Base-by-base conservation (phyloP, 768 basidiomycete genomes). In the Megacollybia marginata region DNA sequence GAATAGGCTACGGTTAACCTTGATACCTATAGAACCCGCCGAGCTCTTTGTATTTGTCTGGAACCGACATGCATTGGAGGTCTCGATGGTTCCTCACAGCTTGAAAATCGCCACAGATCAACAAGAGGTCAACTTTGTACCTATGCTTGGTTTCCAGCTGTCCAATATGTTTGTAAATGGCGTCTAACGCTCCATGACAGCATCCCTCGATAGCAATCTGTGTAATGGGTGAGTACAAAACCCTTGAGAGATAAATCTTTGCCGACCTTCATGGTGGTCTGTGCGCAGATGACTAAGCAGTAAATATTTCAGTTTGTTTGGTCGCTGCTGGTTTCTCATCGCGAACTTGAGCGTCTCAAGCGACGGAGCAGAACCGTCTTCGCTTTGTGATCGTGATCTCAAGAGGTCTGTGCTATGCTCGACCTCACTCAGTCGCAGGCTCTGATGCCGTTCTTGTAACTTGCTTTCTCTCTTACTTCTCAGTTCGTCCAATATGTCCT, bases 51-150 rank as follows among this genome's bases (percentile, higher is more conserved):
- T 93, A 97, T 65, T 96, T 97, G 54, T 78, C 70, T 0, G 95
- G 95, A 2, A 91, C 91, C 18, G 94, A 85, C 83, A 99, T 90
- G 54, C 85, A 88, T 59, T 86, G 78, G 40, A 96, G 73, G 68
- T 99, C 95, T 49, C 79, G 71, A 51, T 77, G 70, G 57, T 96
- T 94, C 28, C 96, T 75, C 44, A 96, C 74, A 15, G 96, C 94
- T 66, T 96, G 83, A 59, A 99, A 98, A 68, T 99, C 96, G 11
- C 96, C 96, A 51, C 95, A 97, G 28, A 97, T 84, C 36, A 99
- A 76, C 12, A 99, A 77, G 1, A 93, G 69, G 58, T 95, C 90
- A 48, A 96, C 79, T 49, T 78, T 82, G 65, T 82, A 83, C 11
- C 69, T 64, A 57, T 88, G 75, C 52, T 66, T 67, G 2, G 59